Conservation (phyloP, 805 yeast species). For the Spathaspora hagerdaliae region DNA sequence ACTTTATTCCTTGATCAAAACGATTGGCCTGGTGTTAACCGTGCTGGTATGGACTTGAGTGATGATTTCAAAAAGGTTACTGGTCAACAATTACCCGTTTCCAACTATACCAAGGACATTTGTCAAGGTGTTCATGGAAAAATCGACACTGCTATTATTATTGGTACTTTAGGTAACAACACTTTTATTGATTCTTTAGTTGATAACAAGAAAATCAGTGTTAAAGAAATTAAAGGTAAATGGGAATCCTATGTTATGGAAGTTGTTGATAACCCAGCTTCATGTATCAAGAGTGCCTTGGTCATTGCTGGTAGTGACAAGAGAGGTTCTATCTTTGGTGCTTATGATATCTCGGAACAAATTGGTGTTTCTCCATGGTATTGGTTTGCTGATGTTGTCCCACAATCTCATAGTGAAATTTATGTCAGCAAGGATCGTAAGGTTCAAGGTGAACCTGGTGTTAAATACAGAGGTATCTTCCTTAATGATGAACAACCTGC, state of each 20-base stretch:
- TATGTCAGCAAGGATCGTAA: slow-evolving; percentile 6
- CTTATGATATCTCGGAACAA: slow-evolving; percentile 12
- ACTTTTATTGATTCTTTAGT: slow-evolving; percentile 7
- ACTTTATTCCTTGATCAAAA: slow-evolving; percentile 5
- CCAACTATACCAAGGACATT: slow-evolving; percentile 4
- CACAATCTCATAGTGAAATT: slow-evolving; percentile 7
- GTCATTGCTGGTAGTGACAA: slow-evolving; percentile 16
- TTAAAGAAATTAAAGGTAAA: slow-evolving; percentile 10
- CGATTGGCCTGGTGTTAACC: slow-evolving; percentile 15
- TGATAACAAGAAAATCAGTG: slow-evolving; percentile 4
- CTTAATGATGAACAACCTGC: slow-evolving; percentile 16
- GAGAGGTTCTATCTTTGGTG: slow-evolving; percentile 14
- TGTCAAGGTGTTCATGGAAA: slow-evolving; percentile 1
- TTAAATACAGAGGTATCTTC: slow-evolving; percentile 13
- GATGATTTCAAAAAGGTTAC: slow-evolving; percentile 11
- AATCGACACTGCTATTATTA: slow-evolving; percentile 7
- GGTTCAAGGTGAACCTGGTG: slow-evolving; percentile 13
- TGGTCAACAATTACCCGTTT: slow-evolving; percentile 6
- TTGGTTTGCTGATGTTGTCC: slow-evolving; percentile 13
- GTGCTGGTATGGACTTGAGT: slow-evolving; percentile 12
- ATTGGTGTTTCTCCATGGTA: slow-evolving; percentile 17
- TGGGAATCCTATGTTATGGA: slow-evolving; percentile 14
- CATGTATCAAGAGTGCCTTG: slow-evolving; percentile 8
- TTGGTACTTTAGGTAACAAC: slow-evolving; percentile 14
- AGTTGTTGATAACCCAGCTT: slow-evolving; percentile 2